phyloP scores from a whole-genome alignment of 306 rosid species.

The Dicorynia guianensis region DNA sequence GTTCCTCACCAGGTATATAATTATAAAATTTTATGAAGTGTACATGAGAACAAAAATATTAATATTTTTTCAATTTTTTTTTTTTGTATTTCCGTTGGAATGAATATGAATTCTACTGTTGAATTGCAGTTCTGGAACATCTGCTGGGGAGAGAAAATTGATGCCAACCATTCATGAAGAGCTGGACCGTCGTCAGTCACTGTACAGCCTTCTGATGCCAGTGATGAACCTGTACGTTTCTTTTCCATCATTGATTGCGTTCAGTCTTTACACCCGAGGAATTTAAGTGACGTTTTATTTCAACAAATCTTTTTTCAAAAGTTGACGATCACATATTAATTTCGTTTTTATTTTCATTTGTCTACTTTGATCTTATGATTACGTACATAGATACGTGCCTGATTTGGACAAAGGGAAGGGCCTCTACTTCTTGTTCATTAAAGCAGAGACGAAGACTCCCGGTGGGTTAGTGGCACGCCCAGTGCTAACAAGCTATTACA shows the following conservation, averaged over 20 bases:
- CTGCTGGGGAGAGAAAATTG: constrained; percentile 83
- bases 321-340: neutral
- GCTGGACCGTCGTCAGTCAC: constrained; percentile 67
- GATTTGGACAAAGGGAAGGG: constrained; percentile 81
- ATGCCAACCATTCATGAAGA: constrained; percentile 85
- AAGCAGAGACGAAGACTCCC: constrained; percentile 69
- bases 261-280: neutral
- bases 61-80: neutral
- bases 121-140: constrained; percentile 82
- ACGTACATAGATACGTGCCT: constrained; percentile 61
- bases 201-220: constrained; percentile 88
- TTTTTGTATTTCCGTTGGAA: neutral
- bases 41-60: neutral
- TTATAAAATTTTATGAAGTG: neutral
- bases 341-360: neutral
- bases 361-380: neutral
- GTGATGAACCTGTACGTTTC: constrained; percentile 72
- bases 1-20: constrained; percentile 78
- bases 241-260: neutral
- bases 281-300: no score
- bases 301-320: no score
- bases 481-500: constrained; percentile 81
- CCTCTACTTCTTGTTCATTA: constrained; percentile 68
- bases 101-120: neutral
- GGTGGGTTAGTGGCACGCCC: constrained; percentile 85